Evolutionary conservation across 2,329 filamentous ascomycete species (phyloP).

Genomic region (Cladosporium sphaerospermum): DNA sequence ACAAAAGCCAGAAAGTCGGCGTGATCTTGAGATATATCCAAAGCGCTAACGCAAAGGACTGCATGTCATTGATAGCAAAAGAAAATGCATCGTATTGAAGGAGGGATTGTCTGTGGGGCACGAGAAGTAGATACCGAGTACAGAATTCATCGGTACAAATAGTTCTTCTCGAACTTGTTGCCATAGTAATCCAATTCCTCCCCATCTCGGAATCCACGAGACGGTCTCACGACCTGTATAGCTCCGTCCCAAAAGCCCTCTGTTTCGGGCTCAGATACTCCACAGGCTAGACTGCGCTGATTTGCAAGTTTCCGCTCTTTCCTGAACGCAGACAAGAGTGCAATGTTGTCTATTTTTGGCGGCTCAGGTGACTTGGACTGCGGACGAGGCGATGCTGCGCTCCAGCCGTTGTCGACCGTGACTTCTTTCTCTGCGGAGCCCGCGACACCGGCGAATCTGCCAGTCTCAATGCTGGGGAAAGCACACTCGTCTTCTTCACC

Average conservation of each 20-base stretch:
- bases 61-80: no score
- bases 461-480: conserved; percentile 21
- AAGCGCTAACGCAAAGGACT: no score
- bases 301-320: conserved; percentile 47
- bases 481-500: conserved; percentile 47
- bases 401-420: conserved; percentile 11
- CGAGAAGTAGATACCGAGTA: no score
- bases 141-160: conserved; percentile 23
- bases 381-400: neutral
- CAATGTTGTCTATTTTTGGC: conserved; percentile 44
- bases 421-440: conserved; percentile 22
- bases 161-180: conserved; percentile 25
- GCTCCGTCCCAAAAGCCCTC: conserved; percentile 56
- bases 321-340: conserved; percentile 49
- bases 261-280: conserved; percentile 34
- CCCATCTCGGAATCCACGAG: conserved; percentile 19
- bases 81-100: no score
- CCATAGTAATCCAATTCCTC: conserved; percentile 32
- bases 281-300: conserved; percentile 30
- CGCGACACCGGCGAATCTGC: conserved; percentile 13
- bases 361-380: neutral
- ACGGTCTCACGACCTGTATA: conserved; percentile 49
- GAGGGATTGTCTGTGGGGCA: no score
- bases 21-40: no score
- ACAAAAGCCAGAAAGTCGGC: no score